Conservation (phyloP, 345 rosid genomes). For the Euphorbia peplus region DNA sequence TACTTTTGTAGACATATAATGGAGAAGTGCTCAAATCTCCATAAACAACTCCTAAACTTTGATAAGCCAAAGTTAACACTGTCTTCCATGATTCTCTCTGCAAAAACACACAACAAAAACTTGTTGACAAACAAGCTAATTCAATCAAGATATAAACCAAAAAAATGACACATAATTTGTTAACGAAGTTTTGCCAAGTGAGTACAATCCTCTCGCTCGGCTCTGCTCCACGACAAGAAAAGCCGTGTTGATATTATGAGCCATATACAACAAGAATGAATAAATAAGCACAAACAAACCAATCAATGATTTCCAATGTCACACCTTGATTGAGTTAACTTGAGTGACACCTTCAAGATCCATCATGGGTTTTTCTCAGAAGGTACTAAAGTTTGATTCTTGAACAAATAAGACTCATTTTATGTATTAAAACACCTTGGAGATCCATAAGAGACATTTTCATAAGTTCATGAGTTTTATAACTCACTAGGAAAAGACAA, state of each 20-base stretch:
- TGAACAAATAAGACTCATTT: constrained; percentile 12
- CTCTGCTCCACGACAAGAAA: too few relatives aligned
- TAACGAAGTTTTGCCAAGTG: too few relatives aligned
- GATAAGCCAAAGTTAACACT: constrained; percentile 33
- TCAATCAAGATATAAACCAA: too few relatives aligned
- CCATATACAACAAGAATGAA: background rate
- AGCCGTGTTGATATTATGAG: too few relatives aligned
- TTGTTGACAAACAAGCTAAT: too few relatives aligned
- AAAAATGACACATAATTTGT: too few relatives aligned
- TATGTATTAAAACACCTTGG: constrained; percentile 27
- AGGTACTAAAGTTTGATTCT: constrained; percentile 33
- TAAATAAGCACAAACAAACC: background rate
- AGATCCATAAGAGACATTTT: constrained; percentile 54
- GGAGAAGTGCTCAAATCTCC: constrained; percentile 54
- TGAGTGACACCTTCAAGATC: constrained; percentile 53
- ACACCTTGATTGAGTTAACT: constrained; percentile 4
- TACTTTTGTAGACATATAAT: constrained; percentile 41
- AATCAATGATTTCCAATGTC: background rate
- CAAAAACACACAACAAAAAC: background rate
- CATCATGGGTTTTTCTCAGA: constrained; percentile 39
- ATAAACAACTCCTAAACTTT: constrained; percentile 31
- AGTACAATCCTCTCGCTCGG: too few relatives aligned
- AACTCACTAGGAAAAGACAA: constrained; percentile 20
- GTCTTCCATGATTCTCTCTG: constrained; percentile 44
- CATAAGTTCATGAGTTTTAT: constrained; percentile 30